Percentiles rank a stretch among this genome's conserved stretches.
phyloP scores from a whole-genome alignment of 441 rosid genomes.

The Melastoma candidum region DNA sequence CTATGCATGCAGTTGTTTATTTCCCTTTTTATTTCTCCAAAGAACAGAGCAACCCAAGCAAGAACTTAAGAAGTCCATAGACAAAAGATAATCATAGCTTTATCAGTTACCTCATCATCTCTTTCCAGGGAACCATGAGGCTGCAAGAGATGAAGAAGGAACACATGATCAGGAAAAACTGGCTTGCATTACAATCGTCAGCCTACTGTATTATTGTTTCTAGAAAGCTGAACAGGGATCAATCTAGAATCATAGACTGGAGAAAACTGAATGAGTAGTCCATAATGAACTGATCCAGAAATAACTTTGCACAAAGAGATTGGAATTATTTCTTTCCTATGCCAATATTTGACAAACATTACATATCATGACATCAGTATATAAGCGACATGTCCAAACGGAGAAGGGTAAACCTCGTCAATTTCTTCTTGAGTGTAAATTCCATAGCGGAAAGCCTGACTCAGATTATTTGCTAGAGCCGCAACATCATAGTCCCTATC shows the following conservation, averaged over 20 bases:
- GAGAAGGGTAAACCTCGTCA: slow-evolving; percentile 50
- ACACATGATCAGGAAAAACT: slow-evolving; percentile 4
- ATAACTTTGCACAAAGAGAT: too few species aligned
- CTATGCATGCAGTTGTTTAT: too few species aligned
- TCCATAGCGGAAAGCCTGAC: slow-evolving; percentile 87
- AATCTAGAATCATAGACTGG: too few species aligned
- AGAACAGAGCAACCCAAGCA: not conserved
- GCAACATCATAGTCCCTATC: slow-evolving; percentile 97
- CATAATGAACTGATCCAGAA: too few species aligned
- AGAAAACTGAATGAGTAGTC: too few species aligned
- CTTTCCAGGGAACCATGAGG: slow-evolving; percentile 69
- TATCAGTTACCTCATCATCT: slow-evolving; percentile 74
- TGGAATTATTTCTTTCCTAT: too few species aligned
- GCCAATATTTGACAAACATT: too few species aligned
- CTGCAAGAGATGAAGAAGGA: slow-evolving; percentile 35
- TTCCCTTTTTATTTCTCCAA: too few species aligned
- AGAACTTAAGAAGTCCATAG: not conserved
- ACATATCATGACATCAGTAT: not conserved
- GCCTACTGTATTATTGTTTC: not conserved
- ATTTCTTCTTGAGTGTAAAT: slow-evolving; percentile 67
- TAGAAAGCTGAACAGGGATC: too few species aligned
- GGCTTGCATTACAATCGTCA: not conserved
- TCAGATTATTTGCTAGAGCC: slow-evolving; percentile 86
- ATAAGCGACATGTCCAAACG: slow-evolving; percentile 7
- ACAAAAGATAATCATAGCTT: not conserved